Conservation (phyloP, 2,329 filamentous ascomycete species). For the Epichloe sp. region DNA sequence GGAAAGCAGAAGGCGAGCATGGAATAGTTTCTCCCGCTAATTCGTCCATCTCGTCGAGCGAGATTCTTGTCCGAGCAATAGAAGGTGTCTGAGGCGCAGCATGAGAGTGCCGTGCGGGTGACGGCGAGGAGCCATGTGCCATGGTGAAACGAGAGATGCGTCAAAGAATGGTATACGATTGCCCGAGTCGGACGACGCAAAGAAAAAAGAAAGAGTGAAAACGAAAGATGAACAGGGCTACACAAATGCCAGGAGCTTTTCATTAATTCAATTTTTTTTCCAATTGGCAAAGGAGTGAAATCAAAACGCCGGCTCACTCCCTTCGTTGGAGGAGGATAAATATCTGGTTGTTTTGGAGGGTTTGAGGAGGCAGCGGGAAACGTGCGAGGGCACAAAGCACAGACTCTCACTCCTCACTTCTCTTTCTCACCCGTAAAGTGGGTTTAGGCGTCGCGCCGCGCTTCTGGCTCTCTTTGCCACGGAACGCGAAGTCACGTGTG, state of each 20-base stretch:
- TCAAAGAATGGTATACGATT: neutral
- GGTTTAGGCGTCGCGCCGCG: conserved; percentile 6
- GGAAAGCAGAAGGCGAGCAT: conserved; percentile 26
- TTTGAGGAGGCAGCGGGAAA: neutral
- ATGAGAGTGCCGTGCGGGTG: conserved; percentile 18
- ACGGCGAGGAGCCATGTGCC: conserved; percentile 18
- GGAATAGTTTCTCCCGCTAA: conserved; percentile 32
- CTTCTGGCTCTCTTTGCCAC: neutral
- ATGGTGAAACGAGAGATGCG: conserved; percentile 9
- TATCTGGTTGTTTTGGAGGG: no score
- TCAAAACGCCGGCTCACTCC: no score
- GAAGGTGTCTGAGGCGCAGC: conserved; percentile 16
- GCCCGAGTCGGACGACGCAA: neutral
- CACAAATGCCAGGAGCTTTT: neutral
- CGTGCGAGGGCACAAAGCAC: neutral
- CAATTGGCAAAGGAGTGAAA: no score
- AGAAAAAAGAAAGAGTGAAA: neutral
- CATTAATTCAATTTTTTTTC: neutral
- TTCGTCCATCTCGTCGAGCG: conserved; percentile 29
- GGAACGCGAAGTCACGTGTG: conserved; percentile 14
- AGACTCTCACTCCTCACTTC: neutral
- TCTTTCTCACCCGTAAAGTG: neutral
- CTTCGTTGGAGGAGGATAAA: no score
- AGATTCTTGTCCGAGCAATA: conserved; percentile 11
- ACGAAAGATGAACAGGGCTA: neutral